Evolutionary conservation across 2,329 filamentous ascomycete genomes (phyloP).

Genomic region (Botryotinia narcissicola): DNA sequence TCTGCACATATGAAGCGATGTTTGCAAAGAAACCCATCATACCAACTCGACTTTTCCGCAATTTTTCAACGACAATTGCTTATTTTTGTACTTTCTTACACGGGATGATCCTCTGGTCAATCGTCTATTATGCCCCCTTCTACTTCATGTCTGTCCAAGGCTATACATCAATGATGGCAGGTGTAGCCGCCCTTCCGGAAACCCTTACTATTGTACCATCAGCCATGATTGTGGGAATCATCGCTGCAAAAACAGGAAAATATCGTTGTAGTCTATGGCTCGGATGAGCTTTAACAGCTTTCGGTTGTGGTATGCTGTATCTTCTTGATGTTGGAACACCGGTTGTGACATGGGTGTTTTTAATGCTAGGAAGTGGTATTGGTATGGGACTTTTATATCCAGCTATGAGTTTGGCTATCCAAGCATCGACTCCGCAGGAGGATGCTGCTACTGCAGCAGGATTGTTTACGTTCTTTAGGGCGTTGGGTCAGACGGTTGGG

Average conservation of each 20-base stretch:
- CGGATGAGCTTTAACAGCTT: constrained; percentile 58
- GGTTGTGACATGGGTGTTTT: constrained; percentile 54
- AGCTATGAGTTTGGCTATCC: constrained; percentile 58
- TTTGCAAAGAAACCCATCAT: constrained; percentile 31
- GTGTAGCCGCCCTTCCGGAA: constrained; percentile 55
- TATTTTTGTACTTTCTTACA: constrained; percentile 53
- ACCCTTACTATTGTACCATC: constrained; percentile 59
- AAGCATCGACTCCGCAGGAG: constrained; percentile 54
- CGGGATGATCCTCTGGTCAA: constrained; percentile 52
- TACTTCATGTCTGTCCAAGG: constrained; percentile 51
- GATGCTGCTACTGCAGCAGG: constrained; percentile 59
- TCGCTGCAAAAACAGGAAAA: constrained; percentile 52
- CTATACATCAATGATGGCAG: constrained; percentile 50
- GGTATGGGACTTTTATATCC: constrained; percentile 58
- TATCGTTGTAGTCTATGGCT: constrained; percentile 52
- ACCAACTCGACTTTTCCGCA: constrained; percentile 42
- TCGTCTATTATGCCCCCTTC: constrained; percentile 54
- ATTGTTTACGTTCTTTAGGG: constrained; percentile 65
- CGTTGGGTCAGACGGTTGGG: constrained; percentile 48
- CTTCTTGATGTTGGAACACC: constrained; percentile 49
- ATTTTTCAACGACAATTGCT: constrained; percentile 47
- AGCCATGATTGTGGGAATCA: constrained; percentile 53
- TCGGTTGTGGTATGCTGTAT: constrained; percentile 55
- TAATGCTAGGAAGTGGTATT: constrained; percentile 58
- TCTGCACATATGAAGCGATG: constrained; percentile 50